Evolutionary conservation across 495 filamentous ascomycete genomes (phyloP).

Genomic region (Penicilliopsis zonata): DNA sequence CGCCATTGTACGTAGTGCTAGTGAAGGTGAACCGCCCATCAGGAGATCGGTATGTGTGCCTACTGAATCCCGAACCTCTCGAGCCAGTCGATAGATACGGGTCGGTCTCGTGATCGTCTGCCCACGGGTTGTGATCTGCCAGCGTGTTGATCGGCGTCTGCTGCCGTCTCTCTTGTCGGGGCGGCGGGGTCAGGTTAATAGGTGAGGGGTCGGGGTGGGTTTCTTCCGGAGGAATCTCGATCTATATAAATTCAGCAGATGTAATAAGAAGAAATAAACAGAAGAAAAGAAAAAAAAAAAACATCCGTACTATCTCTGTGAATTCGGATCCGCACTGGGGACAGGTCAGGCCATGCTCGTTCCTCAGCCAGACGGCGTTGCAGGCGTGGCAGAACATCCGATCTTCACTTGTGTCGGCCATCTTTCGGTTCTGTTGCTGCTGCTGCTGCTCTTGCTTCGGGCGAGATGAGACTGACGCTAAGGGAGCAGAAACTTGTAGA

Average conservation of each 20-base stretch:
- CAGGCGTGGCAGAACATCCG: conserved; percentile 77
- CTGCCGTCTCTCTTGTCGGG: conserved; percentile 3
- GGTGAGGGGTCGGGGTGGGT: conserved; percentile 7
- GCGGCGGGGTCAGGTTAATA: conserved; percentile 1
- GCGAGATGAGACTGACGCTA: conserved; percentile 9
- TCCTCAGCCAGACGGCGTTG: conserved; percentile 62
- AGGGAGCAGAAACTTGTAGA: conserved; percentile 3
- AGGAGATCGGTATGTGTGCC: conserved; percentile 35
- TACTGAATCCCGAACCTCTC: conserved; percentile 16
- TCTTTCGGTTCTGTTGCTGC: too few relatives aligned
- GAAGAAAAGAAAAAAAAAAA: too few relatives aligned
- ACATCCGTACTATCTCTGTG: conserved; percentile 59
- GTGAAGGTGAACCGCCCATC: conserved; percentile 28
- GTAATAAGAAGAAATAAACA: too few relatives aligned
- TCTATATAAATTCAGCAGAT: conserved; percentile 25
- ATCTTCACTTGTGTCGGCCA: conserved; percentile 35
- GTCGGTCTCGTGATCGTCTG: conserved; percentile 25
- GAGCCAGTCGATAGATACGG: conserved; percentile 21
- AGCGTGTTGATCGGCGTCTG: conserved; percentile 11
- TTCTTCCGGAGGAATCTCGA: conserved; percentile 26
- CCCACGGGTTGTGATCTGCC: conserved; percentile 28
- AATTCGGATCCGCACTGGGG: conserved; percentile 69
- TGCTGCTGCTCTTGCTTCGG: conserved; percentile 27
- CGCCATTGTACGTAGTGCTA: conserved; percentile 17
- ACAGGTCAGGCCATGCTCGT: conserved; percentile 55